A percentile compares a stretch with the other conserved stretches of the same genome.
These are phyloP conservation scores for Ceratocystis cacaofunesta DNA, from an alignment of 2,329 filamentous ascomycete genomes.

Conservation along the genomic window DNA sequence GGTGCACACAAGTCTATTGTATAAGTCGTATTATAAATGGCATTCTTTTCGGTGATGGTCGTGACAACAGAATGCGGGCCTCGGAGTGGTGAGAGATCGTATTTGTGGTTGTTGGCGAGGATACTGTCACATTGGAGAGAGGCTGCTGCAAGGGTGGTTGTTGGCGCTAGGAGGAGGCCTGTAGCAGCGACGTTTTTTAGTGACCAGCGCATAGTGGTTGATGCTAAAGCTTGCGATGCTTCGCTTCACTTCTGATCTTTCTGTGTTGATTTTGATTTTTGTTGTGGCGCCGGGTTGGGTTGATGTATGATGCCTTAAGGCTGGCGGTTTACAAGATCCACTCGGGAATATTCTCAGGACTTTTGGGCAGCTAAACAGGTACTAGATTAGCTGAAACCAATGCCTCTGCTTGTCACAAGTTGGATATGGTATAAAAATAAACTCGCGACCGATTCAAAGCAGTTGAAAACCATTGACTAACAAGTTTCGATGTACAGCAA, in stretches of 20 bases:
- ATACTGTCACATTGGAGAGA: conserved; percentile 50
- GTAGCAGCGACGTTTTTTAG: not conserved
- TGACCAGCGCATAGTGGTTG: conserved; percentile 7
- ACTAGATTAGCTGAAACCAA: not conserved
- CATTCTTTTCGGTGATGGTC: conserved; percentile 36
- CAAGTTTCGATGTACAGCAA: not conserved
- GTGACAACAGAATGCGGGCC: conserved; percentile 57
- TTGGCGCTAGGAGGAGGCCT: conserved; percentile 23
- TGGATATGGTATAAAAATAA: not conserved
- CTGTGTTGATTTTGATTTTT: not conserved
- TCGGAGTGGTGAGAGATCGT: conserved; percentile 47
- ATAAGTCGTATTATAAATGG: conserved; percentile 60
- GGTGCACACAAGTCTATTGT: conserved; percentile 62
- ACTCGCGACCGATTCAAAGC: not conserved
- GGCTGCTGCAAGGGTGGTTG: conserved; percentile 26
- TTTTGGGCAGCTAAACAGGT: not conserved
- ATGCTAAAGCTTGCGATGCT: not conserved
- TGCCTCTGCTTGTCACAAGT: not conserved
- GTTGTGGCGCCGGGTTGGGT: not conserved
- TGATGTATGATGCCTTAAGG: not conserved
- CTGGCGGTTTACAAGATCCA: not conserved
- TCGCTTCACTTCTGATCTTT: not conserved
- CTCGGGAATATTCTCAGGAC: not conserved
- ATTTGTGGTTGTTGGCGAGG: conserved; percentile 41
- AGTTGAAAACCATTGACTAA: not conserved